Percentiles rank a stretch among this genome's conserved stretches.
phyloP scores from a whole-genome alignment of 1,284 basidiomycete genomes.

The Ceratobasidium sp. region DNA sequence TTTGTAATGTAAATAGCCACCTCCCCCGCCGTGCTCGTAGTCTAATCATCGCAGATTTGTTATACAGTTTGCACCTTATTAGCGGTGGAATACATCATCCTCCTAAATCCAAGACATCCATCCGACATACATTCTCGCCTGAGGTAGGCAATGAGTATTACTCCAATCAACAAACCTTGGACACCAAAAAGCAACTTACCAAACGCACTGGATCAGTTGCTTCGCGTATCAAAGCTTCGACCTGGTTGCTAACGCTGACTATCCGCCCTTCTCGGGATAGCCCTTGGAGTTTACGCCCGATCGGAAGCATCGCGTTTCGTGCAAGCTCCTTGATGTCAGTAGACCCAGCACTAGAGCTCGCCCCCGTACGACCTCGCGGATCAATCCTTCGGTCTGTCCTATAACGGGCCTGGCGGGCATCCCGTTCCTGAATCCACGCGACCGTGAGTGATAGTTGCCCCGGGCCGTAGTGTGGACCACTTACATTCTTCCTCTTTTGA shows the following conservation, averaged over 20 bases:
- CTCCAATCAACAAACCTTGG: conserved; percentile 2
- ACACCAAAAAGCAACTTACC: conserved; percentile 57
- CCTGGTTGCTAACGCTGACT: conserved; percentile 81
- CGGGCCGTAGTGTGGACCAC: background rate
- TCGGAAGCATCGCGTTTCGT: conserved; percentile 75
- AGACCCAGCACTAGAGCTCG: conserved; percentile 53
- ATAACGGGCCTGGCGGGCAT: conserved; percentile 39
- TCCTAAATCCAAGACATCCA: conserved; percentile 79
- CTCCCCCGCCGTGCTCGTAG: too few relatives aligned
- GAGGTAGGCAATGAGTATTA: background rate
- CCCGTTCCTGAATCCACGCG: conserved; percentile 42
- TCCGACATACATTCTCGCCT: conserved; percentile 82
- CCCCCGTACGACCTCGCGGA: conserved; percentile 52
- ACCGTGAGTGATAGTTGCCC: background rate
- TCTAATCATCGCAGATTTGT: conserved; percentile 1
- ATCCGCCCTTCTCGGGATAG: conserved; percentile 62
- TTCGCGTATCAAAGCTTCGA: conserved; percentile 88
- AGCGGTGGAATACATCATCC: conserved; percentile 7
- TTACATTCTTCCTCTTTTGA: conserved; percentile 56
- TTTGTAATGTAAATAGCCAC: background rate
- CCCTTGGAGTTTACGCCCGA: conserved; percentile 84
- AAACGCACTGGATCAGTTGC: conserved; percentile 77
- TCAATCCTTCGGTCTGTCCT: conserved; percentile 48
- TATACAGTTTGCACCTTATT: conserved; percentile 16
- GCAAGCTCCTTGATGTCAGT: conserved; percentile 63